Evolutionary conservation across 345 rosid genomes (phyloP).

Genomic region (Streptanthus diversifolius): DNA sequence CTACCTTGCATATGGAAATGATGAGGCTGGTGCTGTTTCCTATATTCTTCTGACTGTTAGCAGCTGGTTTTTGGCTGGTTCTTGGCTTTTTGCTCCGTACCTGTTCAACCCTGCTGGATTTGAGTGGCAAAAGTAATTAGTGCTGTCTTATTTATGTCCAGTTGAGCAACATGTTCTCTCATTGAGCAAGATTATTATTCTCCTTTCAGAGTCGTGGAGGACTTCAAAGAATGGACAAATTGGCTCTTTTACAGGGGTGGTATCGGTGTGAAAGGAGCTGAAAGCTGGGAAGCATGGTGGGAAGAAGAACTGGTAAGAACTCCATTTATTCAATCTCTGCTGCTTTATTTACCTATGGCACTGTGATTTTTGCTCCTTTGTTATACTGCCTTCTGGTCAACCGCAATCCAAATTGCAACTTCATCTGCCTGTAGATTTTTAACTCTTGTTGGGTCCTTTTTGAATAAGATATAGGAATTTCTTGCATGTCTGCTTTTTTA

Average conservation of each 20-base stretch:
- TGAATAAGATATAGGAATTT: not conserved
- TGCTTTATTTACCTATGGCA: not conserved
- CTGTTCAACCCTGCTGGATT: slow-evolving; percentile 96
- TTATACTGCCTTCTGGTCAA: not conserved
- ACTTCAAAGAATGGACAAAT: slow-evolving; percentile 97
- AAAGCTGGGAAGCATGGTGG: slow-evolving; percentile 99
- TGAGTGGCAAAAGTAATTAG: slow-evolving; percentile 94
- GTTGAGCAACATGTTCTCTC: not conserved
- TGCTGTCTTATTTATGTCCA: slow-evolving; percentile 10
- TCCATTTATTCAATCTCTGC: not conserved
- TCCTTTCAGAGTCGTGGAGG: slow-evolving; percentile 77
- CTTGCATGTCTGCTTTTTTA: not conserved
- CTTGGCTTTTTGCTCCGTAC: slow-evolving; percentile 98
- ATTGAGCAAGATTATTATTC: slow-evolving; percentile 9
- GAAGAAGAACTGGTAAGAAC: slow-evolving; percentile 87
- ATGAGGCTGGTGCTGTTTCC: slow-evolving; percentile 66
- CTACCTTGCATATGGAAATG: slow-evolving; percentile 79
- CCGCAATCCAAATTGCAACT: not conserved
- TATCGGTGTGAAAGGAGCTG: slow-evolving; percentile 95
- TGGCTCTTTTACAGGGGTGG: slow-evolving; percentile 99
- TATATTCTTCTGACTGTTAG: slow-evolving; percentile 82
- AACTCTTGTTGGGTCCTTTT: not conserved
- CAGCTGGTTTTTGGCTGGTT: slow-evolving; percentile 95
- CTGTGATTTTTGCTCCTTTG: not conserved
- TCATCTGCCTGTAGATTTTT: not conserved